These are phyloP conservation scores for Penicillium longicatenatum DNA, from an alignment of 495 filamentous ascomycete genomes.

Conservation along the genomic window DNA sequence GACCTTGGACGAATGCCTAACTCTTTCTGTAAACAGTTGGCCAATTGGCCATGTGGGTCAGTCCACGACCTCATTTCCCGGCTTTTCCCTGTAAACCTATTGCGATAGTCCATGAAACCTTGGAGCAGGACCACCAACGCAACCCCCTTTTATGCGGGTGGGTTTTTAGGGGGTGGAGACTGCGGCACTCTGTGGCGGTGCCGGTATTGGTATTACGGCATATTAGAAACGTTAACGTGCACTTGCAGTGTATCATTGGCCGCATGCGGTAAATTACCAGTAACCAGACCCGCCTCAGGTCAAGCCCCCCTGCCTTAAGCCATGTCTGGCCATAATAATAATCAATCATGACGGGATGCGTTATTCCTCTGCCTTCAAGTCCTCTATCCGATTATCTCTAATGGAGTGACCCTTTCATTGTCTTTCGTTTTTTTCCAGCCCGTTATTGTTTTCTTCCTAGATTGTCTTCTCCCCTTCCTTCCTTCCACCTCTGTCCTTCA, in stretches of 20 bases:
- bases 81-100: conserved; percentile 3
- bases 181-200: conserved; percentile 27
- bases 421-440: conserved; percentile 18
- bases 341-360: conserved; percentile 25
- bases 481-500: conserved; percentile 21
- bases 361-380: conserved; percentile 22
- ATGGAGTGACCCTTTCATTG: conserved; percentile 29
- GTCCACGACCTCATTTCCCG: conserved; percentile 8
- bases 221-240: neutral
- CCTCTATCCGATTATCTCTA: conserved; percentile 13
- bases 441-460: conserved; percentile 17
- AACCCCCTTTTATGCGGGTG: conserved; percentile 27
- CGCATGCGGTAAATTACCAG: conserved; percentile 25
- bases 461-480: conserved; percentile 8
- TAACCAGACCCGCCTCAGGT: conserved; percentile 7
- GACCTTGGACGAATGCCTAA: neutral
- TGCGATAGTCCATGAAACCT: conserved; percentile 6
- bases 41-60: conserved; percentile 9
- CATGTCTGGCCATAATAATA: conserved; percentile 26
- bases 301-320: conserved; percentile 21
- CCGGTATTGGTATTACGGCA: conserved; percentile 23
- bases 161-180: conserved; percentile 19
- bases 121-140: conserved; percentile 5
- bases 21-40: neutral
- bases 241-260: neutral